Percentiles rank a stretch among this genome's conserved stretches.
Evolutionary conservation across 1,139 yeast genomes (phyloP).

Genomic region (Barnettozyma hawaiiensis): DNA sequence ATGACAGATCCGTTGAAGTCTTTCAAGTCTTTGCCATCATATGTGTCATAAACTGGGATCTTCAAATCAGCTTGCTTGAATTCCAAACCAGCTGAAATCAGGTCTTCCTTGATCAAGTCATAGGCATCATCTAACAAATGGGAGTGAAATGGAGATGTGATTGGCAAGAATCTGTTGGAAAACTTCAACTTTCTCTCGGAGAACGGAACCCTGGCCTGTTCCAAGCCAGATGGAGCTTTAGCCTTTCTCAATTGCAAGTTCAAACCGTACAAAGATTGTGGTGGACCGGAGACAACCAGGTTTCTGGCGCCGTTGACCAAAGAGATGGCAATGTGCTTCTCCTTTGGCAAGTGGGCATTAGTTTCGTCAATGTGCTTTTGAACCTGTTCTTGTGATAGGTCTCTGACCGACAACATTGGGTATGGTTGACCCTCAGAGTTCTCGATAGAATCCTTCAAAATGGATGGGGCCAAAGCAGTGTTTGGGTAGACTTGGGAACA

Average conservation of each 20-base stretch:
- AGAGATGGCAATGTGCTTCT: slow-evolving; percentile 86
- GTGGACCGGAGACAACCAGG: slow-evolving; percentile 95
- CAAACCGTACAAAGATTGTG: slow-evolving; percentile 96
- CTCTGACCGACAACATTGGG: slow-evolving; percentile 95
- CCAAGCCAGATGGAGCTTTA: slow-evolving; percentile 91
- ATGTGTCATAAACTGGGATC: slow-evolving; percentile 92
- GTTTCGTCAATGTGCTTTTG: slow-evolving; percentile 77
- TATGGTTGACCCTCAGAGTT: slow-evolving; percentile 96
- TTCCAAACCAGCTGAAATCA: slow-evolving; percentile 49
- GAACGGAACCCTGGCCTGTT: slow-evolving; percentile 90
- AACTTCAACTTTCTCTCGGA: slow-evolving; percentile 91
- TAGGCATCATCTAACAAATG: slow-evolving; percentile 74
- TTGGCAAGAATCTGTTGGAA: slow-evolving; percentile 90
- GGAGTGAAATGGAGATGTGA: slow-evolving; percentile 95
- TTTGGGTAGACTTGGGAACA: slow-evolving; percentile 87
- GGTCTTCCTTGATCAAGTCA: slow-evolving; percentile 58
- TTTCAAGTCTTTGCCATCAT: slow-evolving; percentile 76
- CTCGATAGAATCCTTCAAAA: slow-evolving; percentile 87
- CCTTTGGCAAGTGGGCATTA: slow-evolving; percentile 86
- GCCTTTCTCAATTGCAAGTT: slow-evolving; percentile 87
- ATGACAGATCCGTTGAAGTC: slow-evolving; percentile 45
- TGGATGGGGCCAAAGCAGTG: slow-evolving; percentile 90
- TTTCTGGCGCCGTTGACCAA: slow-evolving; percentile 93
- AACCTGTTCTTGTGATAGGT: slow-evolving; percentile 74
- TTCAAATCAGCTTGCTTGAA: slow-evolving; percentile 52